A percentile compares a stretch with the other conserved stretches of the same genome.
Evolutionary conservation across 108 stramenopile species (phyloP).

Genomic region (Skeletonema menzelii): DNA sequence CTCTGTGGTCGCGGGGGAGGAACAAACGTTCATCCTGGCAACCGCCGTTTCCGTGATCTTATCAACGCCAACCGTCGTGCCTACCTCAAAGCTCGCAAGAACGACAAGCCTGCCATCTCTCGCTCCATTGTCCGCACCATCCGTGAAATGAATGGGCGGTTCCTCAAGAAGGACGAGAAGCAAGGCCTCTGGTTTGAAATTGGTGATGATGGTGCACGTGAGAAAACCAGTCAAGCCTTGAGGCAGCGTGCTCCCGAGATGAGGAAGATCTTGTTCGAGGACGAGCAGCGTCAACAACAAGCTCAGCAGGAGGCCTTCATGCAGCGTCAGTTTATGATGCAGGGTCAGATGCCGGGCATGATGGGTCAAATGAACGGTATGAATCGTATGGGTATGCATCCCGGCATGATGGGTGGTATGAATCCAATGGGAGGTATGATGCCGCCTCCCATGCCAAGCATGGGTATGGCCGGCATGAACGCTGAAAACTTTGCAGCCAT

Average conservation of each 20-base stretch:
- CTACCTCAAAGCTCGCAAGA: conserved; percentile 50
- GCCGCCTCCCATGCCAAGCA: background rate
- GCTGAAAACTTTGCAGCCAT: conserved; percentile 3
- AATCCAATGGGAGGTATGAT: background rate
- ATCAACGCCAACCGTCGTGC: conserved; percentile 45
- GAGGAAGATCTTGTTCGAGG: conserved; percentile 67
- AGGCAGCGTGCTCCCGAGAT: conserved; percentile 77
- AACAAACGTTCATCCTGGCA: conserved; percentile 76
- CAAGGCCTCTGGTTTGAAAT: conserved; percentile 39
- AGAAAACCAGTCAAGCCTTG: conserved; percentile 50
- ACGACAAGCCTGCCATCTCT: conserved; percentile 74
- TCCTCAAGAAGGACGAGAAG: conserved; percentile 76
- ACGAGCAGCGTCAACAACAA: conserved; percentile 43
- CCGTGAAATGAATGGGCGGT: conserved; percentile 64
- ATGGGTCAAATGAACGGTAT: conserved; percentile 6
- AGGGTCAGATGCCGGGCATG: conserved; percentile 32
- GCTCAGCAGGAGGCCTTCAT: conserved; percentile 18
- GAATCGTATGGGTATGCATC: background rate
- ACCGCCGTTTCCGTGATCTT: conserved; percentile 61
- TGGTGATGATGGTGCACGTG: conserved; percentile 49
- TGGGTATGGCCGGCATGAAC: background rate
- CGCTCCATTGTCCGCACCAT: conserved; percentile 69
- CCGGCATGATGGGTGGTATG: background rate
- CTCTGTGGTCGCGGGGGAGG: conserved; percentile 80
- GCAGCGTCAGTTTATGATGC: conserved; percentile 36